Evolutionary conservation across 2,329 filamentous ascomycete genomes (phyloP).

Genomic region (Pseudophaeomoniella oleicola): DNA sequence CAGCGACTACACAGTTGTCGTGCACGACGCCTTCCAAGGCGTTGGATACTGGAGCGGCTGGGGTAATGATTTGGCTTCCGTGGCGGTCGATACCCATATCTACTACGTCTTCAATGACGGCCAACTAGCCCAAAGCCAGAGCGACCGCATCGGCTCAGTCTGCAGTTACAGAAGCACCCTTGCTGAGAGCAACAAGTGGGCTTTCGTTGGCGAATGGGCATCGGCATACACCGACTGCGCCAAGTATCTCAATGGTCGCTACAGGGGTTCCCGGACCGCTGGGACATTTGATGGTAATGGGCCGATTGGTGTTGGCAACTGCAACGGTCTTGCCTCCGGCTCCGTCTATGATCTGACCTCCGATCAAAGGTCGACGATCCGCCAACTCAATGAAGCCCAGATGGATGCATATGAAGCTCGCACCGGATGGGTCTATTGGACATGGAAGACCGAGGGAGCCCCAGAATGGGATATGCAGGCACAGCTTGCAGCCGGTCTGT

Average conservation of each 20-base stretch:
- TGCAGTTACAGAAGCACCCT: conserved; percentile 36
- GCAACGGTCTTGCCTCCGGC: conserved; percentile 31
- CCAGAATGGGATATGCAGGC: conserved; percentile 32
- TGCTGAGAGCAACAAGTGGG: conserved; percentile 44
- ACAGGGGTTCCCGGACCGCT: conserved; percentile 41
- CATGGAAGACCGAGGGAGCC: conserved; percentile 30
- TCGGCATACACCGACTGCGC: conserved; percentile 47
- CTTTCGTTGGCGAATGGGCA: conserved; percentile 52
- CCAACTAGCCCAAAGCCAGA: conserved; percentile 32
- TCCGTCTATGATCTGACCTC: conserved; percentile 29
- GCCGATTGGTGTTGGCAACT: conserved; percentile 32
- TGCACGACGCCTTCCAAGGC: conserved; percentile 40
- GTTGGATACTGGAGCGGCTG: conserved; percentile 1
- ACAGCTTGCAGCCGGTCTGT: conserved; percentile 25
- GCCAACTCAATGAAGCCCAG: conserved; percentile 28
- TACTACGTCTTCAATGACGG: conserved; percentile 46
- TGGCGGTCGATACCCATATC: conserved; percentile 52
- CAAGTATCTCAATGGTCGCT: conserved; percentile 38
- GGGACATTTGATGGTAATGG: conserved; percentile 34
- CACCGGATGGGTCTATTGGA: conserved; percentile 30
- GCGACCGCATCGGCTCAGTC: conserved; percentile 37
- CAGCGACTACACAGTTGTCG: conserved; percentile 29
- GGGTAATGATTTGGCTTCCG: conserved; percentile 22
- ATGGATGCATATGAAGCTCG: conserved; percentile 26
- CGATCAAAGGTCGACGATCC: conserved; percentile 19